Base-by-base conservation (phyloP, 495 filamentous ascomycete species). In the Penicillium mononematosum region DNA sequence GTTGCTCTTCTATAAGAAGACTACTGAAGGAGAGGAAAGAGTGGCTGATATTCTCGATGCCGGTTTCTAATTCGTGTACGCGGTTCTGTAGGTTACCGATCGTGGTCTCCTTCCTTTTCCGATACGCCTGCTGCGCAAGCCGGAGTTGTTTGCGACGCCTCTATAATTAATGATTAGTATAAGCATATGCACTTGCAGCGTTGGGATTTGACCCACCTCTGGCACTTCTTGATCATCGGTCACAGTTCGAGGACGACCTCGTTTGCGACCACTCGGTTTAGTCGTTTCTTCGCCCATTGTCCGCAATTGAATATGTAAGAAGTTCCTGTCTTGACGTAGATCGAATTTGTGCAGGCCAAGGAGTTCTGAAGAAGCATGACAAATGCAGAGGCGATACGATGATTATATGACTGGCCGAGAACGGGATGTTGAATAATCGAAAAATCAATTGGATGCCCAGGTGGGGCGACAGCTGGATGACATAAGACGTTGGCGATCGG, bases 81-180 rank as follows among this genome's bases (percentile, higher is more conserved):
- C 84, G 79, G 36, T 78, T 78, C 62, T 90, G 87, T 16, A 96
- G 75, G 16, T 85, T 85, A 31, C 78, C 79, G 55, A 96, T 93
- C 0, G 90, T 90, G 41, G 80, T 89, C 63, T 96, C 91, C 69
- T 95, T 96, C n/a, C 90, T 83, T 62, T 87, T 81, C 17, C 91
- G 85, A 69, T 95, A 95, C 6, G 90, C 90, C 54, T 91, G 81
- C 62, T 96, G 91, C 10, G 91, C 91, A 53, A 94, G 81, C 38
- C 91, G 85, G 53, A 96, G 92, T 71, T 96, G 91, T 19, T 87
- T 93, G 58, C 91, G 83, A 50, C 91, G 86, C 64, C 60, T 67
- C 70, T 72, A 58, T 41, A 53, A 10, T 44, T 1, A n/a, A 12
- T 43, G 20, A 29, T 16, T 9, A n/a, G n/a, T n/a, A 31, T 42